These are phyloP conservation scores for Penicillium macrosclerotiorum DNA, from an alignment of 495 filamentous ascomycete genomes.

Conservation along the genomic window DNA sequence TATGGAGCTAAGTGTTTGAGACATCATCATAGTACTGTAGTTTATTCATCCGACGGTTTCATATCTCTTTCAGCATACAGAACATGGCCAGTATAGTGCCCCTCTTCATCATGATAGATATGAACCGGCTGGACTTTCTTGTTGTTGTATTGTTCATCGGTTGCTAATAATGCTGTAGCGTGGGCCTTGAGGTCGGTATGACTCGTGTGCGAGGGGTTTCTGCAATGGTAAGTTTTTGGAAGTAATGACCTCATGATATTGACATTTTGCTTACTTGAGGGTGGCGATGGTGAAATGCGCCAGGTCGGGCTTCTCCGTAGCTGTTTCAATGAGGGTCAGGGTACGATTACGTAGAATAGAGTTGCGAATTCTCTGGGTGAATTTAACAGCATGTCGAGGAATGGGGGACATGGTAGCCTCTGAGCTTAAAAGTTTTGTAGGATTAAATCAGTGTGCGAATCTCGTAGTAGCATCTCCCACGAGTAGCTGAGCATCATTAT, in stretches of 20 bases:
- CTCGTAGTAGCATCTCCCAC: not conserved
- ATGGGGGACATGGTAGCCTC: conserved; percentile 16
- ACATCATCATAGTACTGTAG: too few relatives aligned
- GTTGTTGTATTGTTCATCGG: conserved; percentile 17
- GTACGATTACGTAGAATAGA: conserved; percentile 13
- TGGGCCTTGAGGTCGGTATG: conserved; percentile 15
- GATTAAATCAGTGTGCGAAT: too few relatives aligned
- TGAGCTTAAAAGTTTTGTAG: not conserved
- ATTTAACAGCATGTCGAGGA: conserved; percentile 12
- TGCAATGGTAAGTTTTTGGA: conserved; percentile 12
- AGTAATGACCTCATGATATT: conserved; percentile 2
- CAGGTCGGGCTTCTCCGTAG: conserved; percentile 16
- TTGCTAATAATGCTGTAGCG: conserved; percentile 16
- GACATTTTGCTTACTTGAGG: conserved; percentile 12
- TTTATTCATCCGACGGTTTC: conserved; percentile 16
- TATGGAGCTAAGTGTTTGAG: too few relatives aligned
- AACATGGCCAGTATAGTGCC: conserved; percentile 14
- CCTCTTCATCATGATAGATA: conserved; percentile 18
- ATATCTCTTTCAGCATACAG: conserved; percentile 16
- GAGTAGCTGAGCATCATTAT: not conserved
- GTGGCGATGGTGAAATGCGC: conserved; percentile 18
- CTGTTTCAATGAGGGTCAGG: conserved; percentile 13
- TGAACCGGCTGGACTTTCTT: conserved; percentile 14
- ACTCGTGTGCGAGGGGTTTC: conserved; percentile 18
- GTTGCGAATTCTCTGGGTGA: conserved; percentile 17